Percentiles rank a stretch among this genome's conserved stretches.
Evolutionary conservation across 2,329 filamentous ascomycete species (phyloP).

Genomic region (Bertia moriformis): DNA sequence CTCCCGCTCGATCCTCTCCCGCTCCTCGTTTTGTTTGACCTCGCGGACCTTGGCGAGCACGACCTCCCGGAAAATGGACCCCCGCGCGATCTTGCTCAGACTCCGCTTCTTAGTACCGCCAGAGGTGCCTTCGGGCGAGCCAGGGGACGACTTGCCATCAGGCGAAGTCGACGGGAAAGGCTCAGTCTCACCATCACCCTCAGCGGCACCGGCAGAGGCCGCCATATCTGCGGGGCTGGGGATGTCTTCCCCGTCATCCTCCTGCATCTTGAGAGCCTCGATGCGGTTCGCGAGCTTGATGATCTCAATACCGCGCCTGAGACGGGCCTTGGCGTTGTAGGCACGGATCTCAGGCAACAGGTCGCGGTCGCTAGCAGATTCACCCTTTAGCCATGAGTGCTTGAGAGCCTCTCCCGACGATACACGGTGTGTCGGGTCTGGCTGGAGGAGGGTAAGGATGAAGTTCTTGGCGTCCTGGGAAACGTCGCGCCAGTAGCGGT

Average conservation of each 20-base stretch:
- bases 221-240: not conserved
- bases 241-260: slow-evolving; percentile 60
- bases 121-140: slow-evolving; percentile 7
- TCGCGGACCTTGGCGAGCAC: slow-evolving; percentile 87
- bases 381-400: slow-evolving; percentile 79
- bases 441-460: slow-evolving; percentile 67
- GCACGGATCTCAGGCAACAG: slow-evolving; percentile 92
- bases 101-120: slow-evolving; percentile 20
- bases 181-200: not conserved
- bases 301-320: slow-evolving; percentile 86
- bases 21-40: slow-evolving; percentile 75
- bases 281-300: slow-evolving; percentile 94
- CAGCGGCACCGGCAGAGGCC: not conserved
- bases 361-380: slow-evolving; percentile 89
- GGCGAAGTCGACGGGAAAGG: not conserved
- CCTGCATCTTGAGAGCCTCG: slow-evolving; percentile 82
- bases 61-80: slow-evolving; percentile 82
- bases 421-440: slow-evolving; percentile 61
- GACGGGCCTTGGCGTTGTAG: slow-evolving; percentile 79
- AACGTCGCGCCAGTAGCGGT: slow-evolving; percentile 96
- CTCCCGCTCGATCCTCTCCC: slow-evolving; percentile 49
- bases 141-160: slow-evolving; percentile 10
- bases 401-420: slow-evolving; percentile 66
- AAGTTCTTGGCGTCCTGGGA: slow-evolving; percentile 92
- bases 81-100: slow-evolving; percentile 35